Conservation (phyloP, 2,329 filamentous ascomycete species). For the Lecanosticta acicola region DNA sequence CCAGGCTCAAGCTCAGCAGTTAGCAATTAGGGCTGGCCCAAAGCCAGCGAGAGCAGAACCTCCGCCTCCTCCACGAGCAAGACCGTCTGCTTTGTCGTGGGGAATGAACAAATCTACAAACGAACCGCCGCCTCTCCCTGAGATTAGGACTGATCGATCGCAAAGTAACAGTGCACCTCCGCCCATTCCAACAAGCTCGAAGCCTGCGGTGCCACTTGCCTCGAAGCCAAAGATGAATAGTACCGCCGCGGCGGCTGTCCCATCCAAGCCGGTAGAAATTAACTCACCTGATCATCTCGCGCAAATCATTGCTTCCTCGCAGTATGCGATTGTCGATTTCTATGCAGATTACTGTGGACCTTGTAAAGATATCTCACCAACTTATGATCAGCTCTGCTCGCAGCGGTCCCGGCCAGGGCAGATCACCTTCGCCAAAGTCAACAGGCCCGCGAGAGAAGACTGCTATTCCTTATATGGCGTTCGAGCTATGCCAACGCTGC, state of each 20-base stretch:
- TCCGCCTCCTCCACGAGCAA: conserved; percentile 21
- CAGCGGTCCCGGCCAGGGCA: conserved; percentile 13
- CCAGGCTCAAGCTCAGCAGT: conserved; percentile 6
- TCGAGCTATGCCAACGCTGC: conserved; percentile 18
- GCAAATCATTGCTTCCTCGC: conserved; percentile 13
- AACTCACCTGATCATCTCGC: conserved; percentile 13
- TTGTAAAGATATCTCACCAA: conserved; percentile 18
- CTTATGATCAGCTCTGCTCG: conserved; percentile 14
- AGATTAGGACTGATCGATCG: conserved; percentile 9
- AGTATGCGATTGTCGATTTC: conserved; percentile 15
- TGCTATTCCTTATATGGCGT: conserved; percentile 13
- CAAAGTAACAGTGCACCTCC: conserved; percentile 35
- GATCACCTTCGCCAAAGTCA: conserved; percentile 20
- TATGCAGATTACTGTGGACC: conserved; percentile 19
- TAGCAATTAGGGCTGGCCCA: conserved; percentile 10
- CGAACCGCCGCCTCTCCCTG: conserved; percentile 10
- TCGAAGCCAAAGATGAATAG: conserved; percentile 41
- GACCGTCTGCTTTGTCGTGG: conserved; percentile 25
- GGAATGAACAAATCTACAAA: conserved; percentile 23
- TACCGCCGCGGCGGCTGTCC: conserved; percentile 2
- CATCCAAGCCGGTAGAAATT: conserved; percentile 13
- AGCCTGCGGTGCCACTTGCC: conserved; percentile 52
- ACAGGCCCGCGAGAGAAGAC: conserved; percentile 19
- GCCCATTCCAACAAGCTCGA: conserved; percentile 50
- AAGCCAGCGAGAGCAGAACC: conserved; percentile 25